These are phyloP conservation scores for Leptodermis oblonga DNA, from an alignment of 257 asterid genomes.

Conservation along the genomic window DNA sequence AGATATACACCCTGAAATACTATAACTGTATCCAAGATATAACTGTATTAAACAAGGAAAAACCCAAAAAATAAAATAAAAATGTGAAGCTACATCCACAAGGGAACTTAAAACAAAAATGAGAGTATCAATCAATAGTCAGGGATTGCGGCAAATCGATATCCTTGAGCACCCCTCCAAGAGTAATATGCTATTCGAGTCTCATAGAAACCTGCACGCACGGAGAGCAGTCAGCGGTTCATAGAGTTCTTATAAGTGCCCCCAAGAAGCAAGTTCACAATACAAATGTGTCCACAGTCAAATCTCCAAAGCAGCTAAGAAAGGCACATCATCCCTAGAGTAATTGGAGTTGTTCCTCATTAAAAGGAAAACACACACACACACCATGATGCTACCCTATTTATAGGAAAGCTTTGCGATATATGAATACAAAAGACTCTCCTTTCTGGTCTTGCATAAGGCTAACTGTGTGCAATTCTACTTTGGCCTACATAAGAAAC, in stretches of 20 bases:
- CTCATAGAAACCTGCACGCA: conserved; percentile 64
- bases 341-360: too few relatives aligned
- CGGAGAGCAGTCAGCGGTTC: not conserved
- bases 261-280: not conserved
- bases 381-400: not conserved
- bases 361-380: too few relatives aligned
- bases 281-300: not conserved
- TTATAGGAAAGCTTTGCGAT: not conserved
- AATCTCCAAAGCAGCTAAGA: not conserved
- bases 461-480: not conserved
- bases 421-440: not conserved
- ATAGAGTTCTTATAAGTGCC: not conserved
- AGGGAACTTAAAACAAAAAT: not conserved
- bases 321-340: not conserved
- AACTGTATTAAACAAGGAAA: not conserved
- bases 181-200: conserved; percentile 86
- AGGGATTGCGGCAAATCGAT: conserved; percentile 65
- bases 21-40: not conserved
- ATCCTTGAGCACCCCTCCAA: conserved; percentile 57
- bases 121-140: conserved; percentile 60
- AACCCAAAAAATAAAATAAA: not conserved
- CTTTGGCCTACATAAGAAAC: not conserved
- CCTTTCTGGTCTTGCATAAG: not conserved
- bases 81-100: not conserved
- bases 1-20: not conserved